Evolutionary conservation across 768 basidiomycete genomes (phyloP).

Genomic region (Rhizopogon sp.): DNA sequence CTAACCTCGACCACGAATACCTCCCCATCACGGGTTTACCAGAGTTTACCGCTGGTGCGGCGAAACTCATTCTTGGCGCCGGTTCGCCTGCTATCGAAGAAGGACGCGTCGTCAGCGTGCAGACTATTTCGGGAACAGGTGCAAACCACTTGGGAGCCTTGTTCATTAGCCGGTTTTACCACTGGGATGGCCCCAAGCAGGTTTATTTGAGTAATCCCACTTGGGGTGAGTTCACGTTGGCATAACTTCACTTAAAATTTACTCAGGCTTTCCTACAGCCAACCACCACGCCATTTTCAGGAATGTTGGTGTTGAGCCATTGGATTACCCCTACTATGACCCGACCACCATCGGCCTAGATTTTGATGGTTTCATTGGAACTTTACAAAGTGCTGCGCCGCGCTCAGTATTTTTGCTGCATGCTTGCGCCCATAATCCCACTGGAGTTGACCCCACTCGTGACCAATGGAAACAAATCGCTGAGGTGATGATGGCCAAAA

Average conservation of each 20-base stretch:
- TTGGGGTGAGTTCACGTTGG: conserved; percentile 54
- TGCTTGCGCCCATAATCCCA: conserved; percentile 95
- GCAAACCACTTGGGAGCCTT: conserved; percentile 91
- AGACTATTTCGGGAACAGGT: conserved; percentile 95
- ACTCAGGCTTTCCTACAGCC: conserved; percentile 34
- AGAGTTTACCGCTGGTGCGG: conserved; percentile 78
- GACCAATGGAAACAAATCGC: conserved; percentile 85
- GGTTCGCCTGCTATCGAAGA: conserved; percentile 68
- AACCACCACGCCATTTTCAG: conserved; percentile 90
- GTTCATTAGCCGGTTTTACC: conserved; percentile 82
- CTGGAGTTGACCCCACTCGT: conserved; percentile 87
- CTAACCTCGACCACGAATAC: conserved; percentile 85
- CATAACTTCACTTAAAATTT: not conserved
- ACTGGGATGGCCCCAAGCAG: conserved; percentile 56
- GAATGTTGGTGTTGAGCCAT: conserved; percentile 83
- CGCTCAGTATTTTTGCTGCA: conserved; percentile 88
- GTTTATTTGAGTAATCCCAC: conserved; percentile 90
- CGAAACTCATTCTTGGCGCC: conserved; percentile 74
- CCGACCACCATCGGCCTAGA: conserved; percentile 86
- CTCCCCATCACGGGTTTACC: conserved; percentile 86
- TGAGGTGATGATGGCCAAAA: conserved; percentile 61
- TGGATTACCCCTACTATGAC: conserved; percentile 93
- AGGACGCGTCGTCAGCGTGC: conserved; percentile 70
- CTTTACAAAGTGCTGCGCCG: conserved; percentile 59
- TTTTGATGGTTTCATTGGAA: conserved; percentile 57